These are phyloP conservation scores for Euptelea pleiosperma DNA, from an alignment of 164 flowering plant genomes.

Conservation along the genomic window DNA sequence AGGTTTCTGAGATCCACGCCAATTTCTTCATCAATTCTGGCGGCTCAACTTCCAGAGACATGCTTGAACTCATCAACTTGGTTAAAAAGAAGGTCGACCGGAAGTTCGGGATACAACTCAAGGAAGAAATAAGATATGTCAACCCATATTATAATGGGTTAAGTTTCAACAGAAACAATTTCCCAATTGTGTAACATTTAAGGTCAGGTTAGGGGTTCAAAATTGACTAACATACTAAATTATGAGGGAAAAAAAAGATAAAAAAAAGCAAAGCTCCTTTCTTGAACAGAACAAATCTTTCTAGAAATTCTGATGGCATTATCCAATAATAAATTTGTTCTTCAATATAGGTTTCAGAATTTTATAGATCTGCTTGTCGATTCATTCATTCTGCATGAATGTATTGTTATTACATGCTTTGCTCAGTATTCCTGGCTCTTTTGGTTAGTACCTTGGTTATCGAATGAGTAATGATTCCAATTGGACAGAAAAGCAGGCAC, in stretches of 20 bases:
- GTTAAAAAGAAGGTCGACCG: conserved; percentile 33
- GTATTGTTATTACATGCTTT: neutral
- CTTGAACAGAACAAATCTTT: no score
- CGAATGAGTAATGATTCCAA: conserved; percentile 68
- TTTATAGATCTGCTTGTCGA: neutral
- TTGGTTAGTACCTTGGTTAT: conserved; percentile 60
- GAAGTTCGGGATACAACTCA: conserved; percentile 35
- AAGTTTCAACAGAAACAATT: neutral
- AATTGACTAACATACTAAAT: no score
- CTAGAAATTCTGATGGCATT: no score
- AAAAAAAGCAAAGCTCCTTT: neutral
- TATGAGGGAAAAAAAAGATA: no score
- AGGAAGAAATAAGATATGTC: conserved; percentile 32
- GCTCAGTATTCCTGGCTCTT: conserved; percentile 19
- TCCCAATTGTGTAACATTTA: neutral
- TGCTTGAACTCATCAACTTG: conserved; percentile 39
- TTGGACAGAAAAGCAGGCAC: conserved; percentile 82
- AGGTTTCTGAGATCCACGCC: conserved; percentile 40
- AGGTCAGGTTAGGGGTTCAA: no score
- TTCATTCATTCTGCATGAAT: conserved; percentile 4
- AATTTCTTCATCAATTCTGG: conserved; percentile 46
- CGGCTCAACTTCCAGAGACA: conserved; percentile 38
- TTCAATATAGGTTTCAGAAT: no score
- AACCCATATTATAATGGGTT: conserved; percentile 2
- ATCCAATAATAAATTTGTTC: no score